A percentile compares a stretch with the other conserved stretches of the same genome.
Evolutionary conservation across 2,329 filamentous ascomycete genomes (phyloP).

Genomic region (Scytalidium lignicola): DNA sequence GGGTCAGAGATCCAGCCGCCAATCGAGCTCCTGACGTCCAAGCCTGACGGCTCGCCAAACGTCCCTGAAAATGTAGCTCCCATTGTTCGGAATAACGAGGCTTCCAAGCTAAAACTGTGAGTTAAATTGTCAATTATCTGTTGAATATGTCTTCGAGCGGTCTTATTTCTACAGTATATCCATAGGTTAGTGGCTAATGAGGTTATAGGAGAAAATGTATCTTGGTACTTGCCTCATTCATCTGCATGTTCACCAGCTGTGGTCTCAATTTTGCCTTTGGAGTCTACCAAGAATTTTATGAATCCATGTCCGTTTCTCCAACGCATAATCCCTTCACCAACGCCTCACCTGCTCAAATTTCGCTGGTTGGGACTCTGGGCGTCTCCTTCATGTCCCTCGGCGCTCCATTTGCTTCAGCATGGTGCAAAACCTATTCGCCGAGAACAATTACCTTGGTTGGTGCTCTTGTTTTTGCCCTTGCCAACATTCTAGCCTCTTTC

Average conservation of each 20-base stretch:
- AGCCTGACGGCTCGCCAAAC: too few relatives aligned
- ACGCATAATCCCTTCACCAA: conserved; percentile 29
- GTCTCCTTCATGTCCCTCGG: conserved; percentile 33
- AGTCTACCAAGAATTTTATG: conserved; percentile 35
- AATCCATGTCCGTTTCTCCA: conserved; percentile 18
- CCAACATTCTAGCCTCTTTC: conserved; percentile 29
- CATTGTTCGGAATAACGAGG: too few relatives aligned
- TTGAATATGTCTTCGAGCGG: too few relatives aligned
- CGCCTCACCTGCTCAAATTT: conserved; percentile 31
- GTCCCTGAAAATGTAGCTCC: too few relatives aligned
- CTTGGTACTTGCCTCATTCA: not conserved
- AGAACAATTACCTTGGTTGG: conserved; percentile 25
- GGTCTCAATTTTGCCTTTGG: conserved; percentile 35
- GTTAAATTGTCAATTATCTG: too few relatives aligned
- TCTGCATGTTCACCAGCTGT: conserved; percentile 21
- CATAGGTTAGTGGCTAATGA: too few relatives aligned
- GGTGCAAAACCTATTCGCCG: conserved; percentile 30
- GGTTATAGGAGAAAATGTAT: not conserved
- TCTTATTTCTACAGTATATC: too few relatives aligned
- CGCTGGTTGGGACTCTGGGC: conserved; percentile 33
- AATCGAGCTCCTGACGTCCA: too few relatives aligned
- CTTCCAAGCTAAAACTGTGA: too few relatives aligned
- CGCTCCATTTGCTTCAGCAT: conserved; percentile 28
- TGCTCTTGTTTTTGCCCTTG: conserved; percentile 28
- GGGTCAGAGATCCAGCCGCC: too few relatives aligned